Evolutionary conservation across 495 filamentous ascomycete species (phyloP).

Genomic region (Patellaria atrata): DNA sequence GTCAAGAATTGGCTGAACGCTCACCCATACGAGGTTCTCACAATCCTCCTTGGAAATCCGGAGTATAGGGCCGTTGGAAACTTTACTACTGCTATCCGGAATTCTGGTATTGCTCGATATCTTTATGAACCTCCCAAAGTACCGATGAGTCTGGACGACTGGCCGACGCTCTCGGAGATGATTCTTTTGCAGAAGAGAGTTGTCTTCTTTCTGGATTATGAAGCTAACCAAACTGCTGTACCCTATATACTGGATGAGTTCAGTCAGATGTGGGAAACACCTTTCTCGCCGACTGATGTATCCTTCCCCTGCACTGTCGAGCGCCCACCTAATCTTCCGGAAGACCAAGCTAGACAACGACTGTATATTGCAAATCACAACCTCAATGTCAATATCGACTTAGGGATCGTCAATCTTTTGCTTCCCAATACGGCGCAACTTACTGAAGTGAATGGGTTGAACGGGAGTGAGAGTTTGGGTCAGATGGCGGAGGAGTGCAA

Average conservation of each 20-base stretch:
- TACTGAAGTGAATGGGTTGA: conserved; percentile 53
- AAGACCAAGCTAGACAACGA: conserved; percentile 38
- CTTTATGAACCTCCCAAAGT: conserved; percentile 56
- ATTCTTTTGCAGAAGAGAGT: conserved; percentile 53
- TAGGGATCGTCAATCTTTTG: conserved; percentile 43
- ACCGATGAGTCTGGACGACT: conserved; percentile 57
- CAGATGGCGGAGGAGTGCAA: conserved; percentile 52
- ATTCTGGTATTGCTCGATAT: conserved; percentile 51
- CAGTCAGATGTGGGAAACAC: conserved; percentile 52
- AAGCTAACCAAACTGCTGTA: conserved; percentile 60
- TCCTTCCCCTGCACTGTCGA: conserved; percentile 45
- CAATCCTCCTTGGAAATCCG: conserved; percentile 72
- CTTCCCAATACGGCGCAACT: conserved; percentile 58
- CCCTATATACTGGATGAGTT: conserved; percentile 57
- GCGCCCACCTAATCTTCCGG: conserved; percentile 43
- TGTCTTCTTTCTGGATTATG: conserved; percentile 65
- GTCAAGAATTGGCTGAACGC: conserved; percentile 58
- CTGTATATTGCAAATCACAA: conserved; percentile 94
- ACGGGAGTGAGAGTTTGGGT: conserved; percentile 56
- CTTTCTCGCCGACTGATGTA: conserved; percentile 45
- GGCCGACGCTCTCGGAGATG: conserved; percentile 72
- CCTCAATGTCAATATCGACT: conserved; percentile 55
- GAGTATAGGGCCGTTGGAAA: conserved; percentile 40
- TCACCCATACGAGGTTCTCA: conserved; percentile 86
- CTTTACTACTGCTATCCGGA: conserved; percentile 46